Evolutionary conservation across 139 green algal genomes (phyloP).

Genomic region (Nannochloris sp.): DNA sequence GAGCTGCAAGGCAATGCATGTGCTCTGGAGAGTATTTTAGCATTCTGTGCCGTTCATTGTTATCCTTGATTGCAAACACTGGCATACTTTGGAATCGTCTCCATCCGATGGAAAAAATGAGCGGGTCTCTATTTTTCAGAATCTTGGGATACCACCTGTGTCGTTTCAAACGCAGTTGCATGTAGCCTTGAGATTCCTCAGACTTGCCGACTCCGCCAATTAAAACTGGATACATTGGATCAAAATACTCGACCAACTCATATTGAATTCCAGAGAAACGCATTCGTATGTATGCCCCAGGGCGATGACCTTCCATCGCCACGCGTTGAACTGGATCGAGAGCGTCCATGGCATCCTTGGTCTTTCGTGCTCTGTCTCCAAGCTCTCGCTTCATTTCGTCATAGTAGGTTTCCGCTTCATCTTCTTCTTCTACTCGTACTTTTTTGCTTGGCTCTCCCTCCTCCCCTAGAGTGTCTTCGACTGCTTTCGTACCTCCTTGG

Average conservation of each 20-base stretch:
- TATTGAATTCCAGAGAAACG: slow-evolving; percentile 74
- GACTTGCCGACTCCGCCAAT: slow-evolving; percentile 66
- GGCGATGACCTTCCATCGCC: slow-evolving; percentile 56
- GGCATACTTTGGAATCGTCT: slow-evolving; percentile 86
- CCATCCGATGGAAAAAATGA: slow-evolving; percentile 89
- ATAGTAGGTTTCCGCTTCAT: slow-evolving; percentile 74
- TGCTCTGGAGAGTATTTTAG: slow-evolving; percentile 98
- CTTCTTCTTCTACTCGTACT: slow-evolving; percentile 17
- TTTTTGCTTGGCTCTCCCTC: slow-evolving; percentile 11
- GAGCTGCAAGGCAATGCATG: slow-evolving; percentile 85
- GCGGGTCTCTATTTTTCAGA: slow-evolving; percentile 89
- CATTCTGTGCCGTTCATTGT: slow-evolving; percentile 73
- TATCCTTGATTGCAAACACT: slow-evolving; percentile 80
- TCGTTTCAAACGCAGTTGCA: slow-evolving; percentile 76
- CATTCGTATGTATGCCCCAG: slow-evolving; percentile 83
- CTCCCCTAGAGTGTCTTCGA: not conserved
- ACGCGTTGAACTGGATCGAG: slow-evolving; percentile 61
- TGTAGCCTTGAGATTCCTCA: slow-evolving; percentile 77
- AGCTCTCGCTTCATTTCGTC: slow-evolving; percentile 84
- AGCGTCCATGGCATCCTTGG: slow-evolving; percentile 55
- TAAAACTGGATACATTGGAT: slow-evolving; percentile 73
- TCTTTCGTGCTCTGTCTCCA: slow-evolving; percentile 43
- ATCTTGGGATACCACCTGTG: slow-evolving; percentile 70
- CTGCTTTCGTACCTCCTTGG: slow-evolving; percentile 21
- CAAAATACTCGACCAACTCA: slow-evolving; percentile 80